Conservation (phyloP, 371 early-diverging fungal genomes). For the Rhizopus microsporus region DNA sequence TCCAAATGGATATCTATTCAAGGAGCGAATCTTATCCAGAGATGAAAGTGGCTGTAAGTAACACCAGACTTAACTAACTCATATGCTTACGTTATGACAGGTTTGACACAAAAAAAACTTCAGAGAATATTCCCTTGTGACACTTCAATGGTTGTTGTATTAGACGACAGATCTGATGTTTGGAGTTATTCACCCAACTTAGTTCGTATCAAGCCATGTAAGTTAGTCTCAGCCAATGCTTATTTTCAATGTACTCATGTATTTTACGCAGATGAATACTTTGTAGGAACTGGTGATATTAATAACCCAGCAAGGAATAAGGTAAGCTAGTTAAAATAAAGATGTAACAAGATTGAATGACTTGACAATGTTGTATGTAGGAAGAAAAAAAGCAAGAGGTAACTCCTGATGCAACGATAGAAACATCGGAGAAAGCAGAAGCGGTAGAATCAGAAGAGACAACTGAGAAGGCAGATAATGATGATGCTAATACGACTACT, state of each 20-base stretch:
- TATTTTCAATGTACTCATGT: background rate
- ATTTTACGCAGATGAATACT: constrained; percentile 75
- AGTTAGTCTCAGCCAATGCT: constrained; percentile 15
- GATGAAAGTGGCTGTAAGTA: constrained; percentile 90
- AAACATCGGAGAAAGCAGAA: background rate
- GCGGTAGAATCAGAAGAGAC: no score
- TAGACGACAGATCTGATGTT: constrained; percentile 98
- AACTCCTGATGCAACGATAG: background rate
- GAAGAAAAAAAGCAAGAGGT: background rate
- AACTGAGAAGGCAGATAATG: no score
- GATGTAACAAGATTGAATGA: background rate
- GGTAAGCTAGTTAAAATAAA: background rate
- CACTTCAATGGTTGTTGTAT: constrained; percentile 95
- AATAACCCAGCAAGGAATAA: constrained; percentile 54
- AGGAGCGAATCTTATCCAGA: constrained; percentile 92
- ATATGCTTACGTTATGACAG: constrained; percentile 33
- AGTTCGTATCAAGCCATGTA: constrained; percentile 89
- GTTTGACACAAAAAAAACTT: constrained; percentile 83
- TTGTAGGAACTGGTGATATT: constrained; percentile 94
- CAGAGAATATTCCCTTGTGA: constrained; percentile 95
- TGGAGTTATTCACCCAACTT: constrained; percentile 95
- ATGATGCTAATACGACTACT: no score
- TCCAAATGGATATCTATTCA: constrained; percentile 78
- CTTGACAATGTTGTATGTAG: background rate
- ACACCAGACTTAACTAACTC: no score